Evolutionary conservation across 2,329 filamentous ascomycete species (phyloP).

Genomic region (Trichoderma afroharzianum): DNA sequence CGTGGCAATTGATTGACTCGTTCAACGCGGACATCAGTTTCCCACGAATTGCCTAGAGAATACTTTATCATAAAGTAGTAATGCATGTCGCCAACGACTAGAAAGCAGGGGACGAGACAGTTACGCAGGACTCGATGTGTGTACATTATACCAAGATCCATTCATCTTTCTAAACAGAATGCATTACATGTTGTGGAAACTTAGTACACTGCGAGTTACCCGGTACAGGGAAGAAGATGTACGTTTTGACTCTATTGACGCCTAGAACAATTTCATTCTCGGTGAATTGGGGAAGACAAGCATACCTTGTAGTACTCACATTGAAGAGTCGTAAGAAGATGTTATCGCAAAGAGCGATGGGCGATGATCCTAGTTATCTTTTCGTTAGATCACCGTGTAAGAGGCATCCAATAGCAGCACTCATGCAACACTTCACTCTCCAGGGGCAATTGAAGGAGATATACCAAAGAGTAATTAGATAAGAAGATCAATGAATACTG

Average conservation of each 20-base stretch:
- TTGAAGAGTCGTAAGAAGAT: constrained; percentile 29
- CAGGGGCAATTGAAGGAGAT: constrained; percentile 47
- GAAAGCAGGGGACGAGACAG: not conserved
- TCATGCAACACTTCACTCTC: constrained; percentile 48
- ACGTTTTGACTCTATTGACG: not conserved
- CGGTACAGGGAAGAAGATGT: not conserved
- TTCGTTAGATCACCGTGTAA: not conserved
- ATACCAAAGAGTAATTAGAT: not conserved
- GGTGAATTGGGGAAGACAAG: constrained; percentile 28
- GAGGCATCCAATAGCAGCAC: constrained; percentile 19
- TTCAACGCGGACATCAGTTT: not conserved
- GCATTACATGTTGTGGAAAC: not conserved
- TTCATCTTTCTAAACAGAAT: not conserved
- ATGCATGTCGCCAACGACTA: too few species aligned
- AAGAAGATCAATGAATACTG: not conserved
- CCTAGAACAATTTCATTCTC: not conserved
- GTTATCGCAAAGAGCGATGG: constrained; percentile 35
- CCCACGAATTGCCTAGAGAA: not conserved
- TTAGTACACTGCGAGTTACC: too few species aligned
- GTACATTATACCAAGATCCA: not conserved
- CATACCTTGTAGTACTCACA: constrained; percentile 43
- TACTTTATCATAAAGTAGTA: not conserved
- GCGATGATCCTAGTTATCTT: not conserved
- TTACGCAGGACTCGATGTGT: not conserved
- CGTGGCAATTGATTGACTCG: not conserved